Percentiles rank a stretch among this genome's conserved stretches.
Evolutionary conservation across 768 basidiomycete species (phyloP).

Genomic region (Leccinum variicolor): DNA sequence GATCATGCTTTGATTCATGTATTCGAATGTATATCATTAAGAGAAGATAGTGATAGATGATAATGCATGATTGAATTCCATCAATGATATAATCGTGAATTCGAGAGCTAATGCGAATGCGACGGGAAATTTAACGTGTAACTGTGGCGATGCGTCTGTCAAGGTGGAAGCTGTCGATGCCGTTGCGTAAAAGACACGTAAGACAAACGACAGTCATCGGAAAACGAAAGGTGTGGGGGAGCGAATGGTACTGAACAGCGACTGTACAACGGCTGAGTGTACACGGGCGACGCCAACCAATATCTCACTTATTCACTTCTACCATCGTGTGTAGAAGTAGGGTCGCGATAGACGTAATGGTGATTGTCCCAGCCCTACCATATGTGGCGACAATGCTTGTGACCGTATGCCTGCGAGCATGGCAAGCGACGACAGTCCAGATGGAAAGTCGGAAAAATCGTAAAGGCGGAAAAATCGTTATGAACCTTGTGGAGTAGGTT

Average conservation of each 20-base stretch:
- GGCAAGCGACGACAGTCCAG: conserved; percentile 6
- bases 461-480: conserved; percentile 21
- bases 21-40: conserved; percentile 23
- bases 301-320: conserved; percentile 12
- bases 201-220: conserved; percentile 20
- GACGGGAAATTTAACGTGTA: conserved; percentile 12
- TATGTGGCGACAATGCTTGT: conserved; percentile 3
- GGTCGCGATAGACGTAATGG: conserved; percentile 1
- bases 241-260: conserved; percentile 16
- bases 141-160: conserved; percentile 5
- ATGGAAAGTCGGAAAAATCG: conserved; percentile 5
- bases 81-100: conserved; percentile 22
- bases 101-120: conserved; percentile 19
- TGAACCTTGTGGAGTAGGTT: conserved; percentile 71
- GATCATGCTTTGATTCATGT: neutral
- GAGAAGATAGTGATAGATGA: conserved; percentile 25
- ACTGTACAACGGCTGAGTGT: conserved; percentile 24
- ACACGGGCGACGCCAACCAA: conserved; percentile 14
- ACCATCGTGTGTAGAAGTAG: conserved; percentile 9
- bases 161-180: conserved; percentile 11
- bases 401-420: conserved; percentile 6
- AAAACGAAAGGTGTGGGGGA: conserved; percentile 15
- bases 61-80: conserved; percentile 26
- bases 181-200: conserved; percentile 19
- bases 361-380: conserved; percentile 1